Conservation (phyloP, 225 moss, liverwort and hornwort species). For the Pseudoscleropodium purum region DNA sequence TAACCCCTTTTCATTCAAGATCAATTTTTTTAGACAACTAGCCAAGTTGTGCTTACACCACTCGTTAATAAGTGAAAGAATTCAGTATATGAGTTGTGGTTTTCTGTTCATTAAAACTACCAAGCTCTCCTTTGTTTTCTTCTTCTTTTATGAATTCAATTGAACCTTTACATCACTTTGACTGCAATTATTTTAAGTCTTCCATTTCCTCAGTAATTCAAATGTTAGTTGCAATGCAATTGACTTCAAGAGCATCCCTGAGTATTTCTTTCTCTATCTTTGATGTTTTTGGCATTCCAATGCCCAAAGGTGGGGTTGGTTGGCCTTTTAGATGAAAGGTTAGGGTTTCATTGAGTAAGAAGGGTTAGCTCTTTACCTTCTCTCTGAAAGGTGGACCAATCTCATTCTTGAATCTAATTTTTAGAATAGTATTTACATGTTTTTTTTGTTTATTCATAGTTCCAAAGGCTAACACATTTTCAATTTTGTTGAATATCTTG, state of each 20-base stretch:
- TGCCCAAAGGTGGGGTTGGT: no score
- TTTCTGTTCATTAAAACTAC: background rate
- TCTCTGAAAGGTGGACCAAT: no score
- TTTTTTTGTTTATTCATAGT: no score
- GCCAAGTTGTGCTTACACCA: background rate
- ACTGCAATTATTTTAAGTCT: background rate
- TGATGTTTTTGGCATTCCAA: background rate
- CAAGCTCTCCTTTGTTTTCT: background rate
- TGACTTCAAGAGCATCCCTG: background rate
- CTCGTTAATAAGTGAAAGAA: background rate
- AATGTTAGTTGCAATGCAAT: background rate
- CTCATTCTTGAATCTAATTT: no score
- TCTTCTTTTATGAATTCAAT: background rate
- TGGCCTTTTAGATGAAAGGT: no score
- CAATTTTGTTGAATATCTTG: no score
- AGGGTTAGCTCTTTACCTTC: no score
- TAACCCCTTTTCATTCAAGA: background rate
- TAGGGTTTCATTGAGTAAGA: no score
- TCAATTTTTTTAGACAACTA: background rate
- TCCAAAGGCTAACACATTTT: no score
- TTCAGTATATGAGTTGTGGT: background rate
- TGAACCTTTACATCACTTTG: background rate
- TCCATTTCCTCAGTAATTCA: background rate
- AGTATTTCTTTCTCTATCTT: background rate
- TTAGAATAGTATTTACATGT: no score